These are phyloP conservation scores for Exobasidium cylindrosporum DNA, from an alignment of 1,284 basidiomycete genomes.

Conservation along the genomic window DNA sequence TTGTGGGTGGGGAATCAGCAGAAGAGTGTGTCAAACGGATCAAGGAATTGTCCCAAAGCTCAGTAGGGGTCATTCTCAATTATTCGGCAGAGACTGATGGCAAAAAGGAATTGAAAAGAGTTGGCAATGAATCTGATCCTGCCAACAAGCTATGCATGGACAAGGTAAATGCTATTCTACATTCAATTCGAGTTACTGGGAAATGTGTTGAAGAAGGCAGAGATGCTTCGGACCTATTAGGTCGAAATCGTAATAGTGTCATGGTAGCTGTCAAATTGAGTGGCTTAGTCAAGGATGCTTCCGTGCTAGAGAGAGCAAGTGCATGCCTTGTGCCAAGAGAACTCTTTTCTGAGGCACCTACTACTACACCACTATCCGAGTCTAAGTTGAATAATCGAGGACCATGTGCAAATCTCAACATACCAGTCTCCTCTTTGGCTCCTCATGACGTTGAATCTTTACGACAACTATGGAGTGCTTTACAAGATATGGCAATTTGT, in stretches of 20 bases:
- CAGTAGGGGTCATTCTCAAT: slow-evolving; percentile 75
- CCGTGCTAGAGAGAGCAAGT: slow-evolving; percentile 37
- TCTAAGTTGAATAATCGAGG: slow-evolving; percentile 29
- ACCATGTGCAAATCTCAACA: slow-evolving; percentile 37
- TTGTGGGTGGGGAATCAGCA: slow-evolving; percentile 82
- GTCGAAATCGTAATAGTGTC: slow-evolving; percentile 22
- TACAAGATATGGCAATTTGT: slow-evolving; percentile 29
- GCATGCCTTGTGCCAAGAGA: slow-evolving; percentile 42
- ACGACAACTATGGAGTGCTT: slow-evolving; percentile 35
- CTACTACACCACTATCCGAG: slow-evolving; percentile 27
- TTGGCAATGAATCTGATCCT: slow-evolving; percentile 66
- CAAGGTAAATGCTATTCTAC: slow-evolving; percentile 7
- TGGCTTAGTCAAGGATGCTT: slow-evolving; percentile 37
- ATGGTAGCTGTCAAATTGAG: slow-evolving; percentile 49
- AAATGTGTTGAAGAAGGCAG: slow-evolving; percentile 35
- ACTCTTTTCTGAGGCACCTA: slow-evolving; percentile 39
- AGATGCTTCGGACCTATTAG: slow-evolving; percentile 31
- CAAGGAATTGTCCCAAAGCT: slow-evolving; percentile 59
- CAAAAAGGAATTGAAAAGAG: slow-evolving; percentile 60
- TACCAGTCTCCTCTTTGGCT: slow-evolving; percentile 34
- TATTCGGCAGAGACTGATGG: slow-evolving; percentile 82
- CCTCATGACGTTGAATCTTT: slow-evolving; percentile 35
- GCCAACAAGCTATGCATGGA: not conserved
- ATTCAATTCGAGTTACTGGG: slow-evolving; percentile 32
- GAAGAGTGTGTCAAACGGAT: slow-evolving; percentile 69